Evolutionary conservation across 2,329 filamentous ascomycete genomes (phyloP), one percentile per base, ranked within the genome.

Genomic region (Monosporascus sp.): DNA sequence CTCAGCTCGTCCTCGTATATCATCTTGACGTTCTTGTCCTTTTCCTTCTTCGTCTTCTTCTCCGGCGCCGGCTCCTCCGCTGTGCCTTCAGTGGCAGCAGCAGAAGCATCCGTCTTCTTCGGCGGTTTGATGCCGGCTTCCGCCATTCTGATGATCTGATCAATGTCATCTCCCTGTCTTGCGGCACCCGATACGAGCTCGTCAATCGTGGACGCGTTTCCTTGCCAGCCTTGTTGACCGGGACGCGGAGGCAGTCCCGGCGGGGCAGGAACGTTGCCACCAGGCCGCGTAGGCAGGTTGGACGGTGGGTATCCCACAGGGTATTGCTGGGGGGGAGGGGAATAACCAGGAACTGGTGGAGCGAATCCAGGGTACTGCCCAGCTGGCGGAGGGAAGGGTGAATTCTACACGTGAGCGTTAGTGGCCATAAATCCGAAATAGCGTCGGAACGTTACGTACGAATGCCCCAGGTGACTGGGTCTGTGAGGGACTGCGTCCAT

Each of bases 1-100:
- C 89, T 94, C 65, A 85, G 75, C 54, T 88, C 86, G 67, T 95
- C 89, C 57, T 85, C 85, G 74, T 94, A 96, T 31, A 96, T 78
- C 81, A 96, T 86, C 68, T 82, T 81, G 53, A 78, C 77, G 66
- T 85, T 86, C 67, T 85, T 82, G 61, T 84, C 79, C 57, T 86
- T 87, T 56, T 84, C 78, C 69, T 87, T 87, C 78, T 87, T 87
- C 19, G 72, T 71, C 65, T 83, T 84, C 74, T 85, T 88, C 68
- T 88, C 85, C 49, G 72, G 75, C 1, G 69, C 68, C 4, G 71
- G 67, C 52, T 75, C 77, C 37, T 74, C 72, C 20, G 70, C 67
- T 3, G 70, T 68, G 41, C 71, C 66, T 7, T 70, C 64, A 17
- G 67, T 64, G 55, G 55, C 50, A 8, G 61, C 56, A 4, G 61